Percentiles rank a stretch among this genome's conserved stretches.
phyloP scores from a whole-genome alignment of 192 early-diverging fungal species.

The Coemansia sp. region DNA sequence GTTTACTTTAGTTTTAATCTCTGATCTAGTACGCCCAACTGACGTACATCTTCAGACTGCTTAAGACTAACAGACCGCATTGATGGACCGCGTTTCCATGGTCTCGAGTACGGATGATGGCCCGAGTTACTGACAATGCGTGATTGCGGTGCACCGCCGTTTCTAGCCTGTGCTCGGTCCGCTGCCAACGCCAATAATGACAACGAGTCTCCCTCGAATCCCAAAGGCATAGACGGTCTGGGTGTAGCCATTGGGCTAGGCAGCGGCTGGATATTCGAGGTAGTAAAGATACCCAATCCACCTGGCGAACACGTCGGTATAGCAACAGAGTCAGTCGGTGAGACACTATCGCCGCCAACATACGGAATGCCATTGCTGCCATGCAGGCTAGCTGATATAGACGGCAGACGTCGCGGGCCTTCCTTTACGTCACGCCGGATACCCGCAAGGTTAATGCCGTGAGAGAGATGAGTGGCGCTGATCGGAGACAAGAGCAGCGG shows the following conservation, averaged over 20 bases:
- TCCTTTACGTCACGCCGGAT: constrained; percentile 45
- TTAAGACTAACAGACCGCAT: constrained; percentile 52
- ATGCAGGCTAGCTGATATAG: constrained; percentile 43
- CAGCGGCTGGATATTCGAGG: constrained; percentile 20
- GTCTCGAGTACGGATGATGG: constrained; percentile 42
- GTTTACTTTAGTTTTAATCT: constrained; percentile 43
- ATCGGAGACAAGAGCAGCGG: constrained; percentile 52
- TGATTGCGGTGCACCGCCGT: constrained; percentile 10
- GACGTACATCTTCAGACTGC: constrained; percentile 51
- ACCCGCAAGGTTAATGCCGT: constrained; percentile 37
- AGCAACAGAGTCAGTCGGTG: constrained; percentile 9
- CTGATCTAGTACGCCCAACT: constrained; percentile 48
- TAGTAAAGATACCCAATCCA: constrained; percentile 46
- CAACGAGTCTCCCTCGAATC: constrained; percentile 46
- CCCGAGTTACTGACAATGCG: constrained; percentile 8
- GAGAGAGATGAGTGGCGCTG: constrained; percentile 17
- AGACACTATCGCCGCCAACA: constrained; percentile 2
- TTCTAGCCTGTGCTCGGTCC: constrained; percentile 29
- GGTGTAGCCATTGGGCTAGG: constrained; percentile 53
- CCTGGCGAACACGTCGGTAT: constrained; percentile 21
- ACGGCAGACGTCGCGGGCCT: constrained; percentile 53
- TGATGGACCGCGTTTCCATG: constrained; percentile 22
- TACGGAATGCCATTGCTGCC: neutral
- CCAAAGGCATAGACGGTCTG: constrained; percentile 27
- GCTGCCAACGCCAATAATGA: constrained; percentile 36